Conservation (phyloP, 805 yeast species). For the Saccharomycopsis sp. region DNA sequence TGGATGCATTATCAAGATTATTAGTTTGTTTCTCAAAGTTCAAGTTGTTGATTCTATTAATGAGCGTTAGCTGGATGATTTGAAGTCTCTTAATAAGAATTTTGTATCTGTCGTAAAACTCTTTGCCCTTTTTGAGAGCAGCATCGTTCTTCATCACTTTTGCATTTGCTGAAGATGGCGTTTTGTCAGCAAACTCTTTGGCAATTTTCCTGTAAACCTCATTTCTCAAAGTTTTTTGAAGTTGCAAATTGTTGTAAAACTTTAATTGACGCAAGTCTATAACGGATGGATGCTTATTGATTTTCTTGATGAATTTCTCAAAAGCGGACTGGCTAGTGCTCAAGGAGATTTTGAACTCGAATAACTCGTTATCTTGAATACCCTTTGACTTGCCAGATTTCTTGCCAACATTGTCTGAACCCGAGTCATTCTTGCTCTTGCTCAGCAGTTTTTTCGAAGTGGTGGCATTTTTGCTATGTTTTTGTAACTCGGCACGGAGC, state of each 20-base stretch:
- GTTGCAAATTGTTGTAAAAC: constrained; percentile 39
- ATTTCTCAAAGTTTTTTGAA: constrained; percentile 33
- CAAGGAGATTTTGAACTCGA: constrained; percentile 30
- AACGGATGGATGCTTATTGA: constrained; percentile 28
- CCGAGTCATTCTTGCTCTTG: not conserved
- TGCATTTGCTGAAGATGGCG: not conserved
- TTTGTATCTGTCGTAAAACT: constrained; percentile 13
- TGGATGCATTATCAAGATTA: constrained; percentile 7
- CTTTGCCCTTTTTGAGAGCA: constrained; percentile 7
- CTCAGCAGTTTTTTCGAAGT: constrained; percentile 6
- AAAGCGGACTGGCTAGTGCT: constrained; percentile 33
- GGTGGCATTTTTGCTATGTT: constrained; percentile 37
- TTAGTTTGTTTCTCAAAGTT: constrained; percentile 14
- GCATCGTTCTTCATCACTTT: not conserved
- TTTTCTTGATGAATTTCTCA: constrained; percentile 32
- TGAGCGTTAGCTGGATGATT: constrained; percentile 16
- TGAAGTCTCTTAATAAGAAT: constrained; percentile 20
- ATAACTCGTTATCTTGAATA: constrained; percentile 23
- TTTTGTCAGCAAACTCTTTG: constrained; percentile 1
- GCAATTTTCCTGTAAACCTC: constrained; percentile 15
- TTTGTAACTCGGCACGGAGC: constrained; percentile 58
- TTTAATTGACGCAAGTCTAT: constrained; percentile 41
- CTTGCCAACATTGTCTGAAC: not conserved
- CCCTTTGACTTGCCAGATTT: constrained; percentile 11
- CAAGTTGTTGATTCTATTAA: constrained; percentile 14